A percentile compares a stretch with the other conserved stretches of the same genome.
Conservation (phyloP, 768 basidiomycete genomes). For the Lactarius deliciosus region DNA sequence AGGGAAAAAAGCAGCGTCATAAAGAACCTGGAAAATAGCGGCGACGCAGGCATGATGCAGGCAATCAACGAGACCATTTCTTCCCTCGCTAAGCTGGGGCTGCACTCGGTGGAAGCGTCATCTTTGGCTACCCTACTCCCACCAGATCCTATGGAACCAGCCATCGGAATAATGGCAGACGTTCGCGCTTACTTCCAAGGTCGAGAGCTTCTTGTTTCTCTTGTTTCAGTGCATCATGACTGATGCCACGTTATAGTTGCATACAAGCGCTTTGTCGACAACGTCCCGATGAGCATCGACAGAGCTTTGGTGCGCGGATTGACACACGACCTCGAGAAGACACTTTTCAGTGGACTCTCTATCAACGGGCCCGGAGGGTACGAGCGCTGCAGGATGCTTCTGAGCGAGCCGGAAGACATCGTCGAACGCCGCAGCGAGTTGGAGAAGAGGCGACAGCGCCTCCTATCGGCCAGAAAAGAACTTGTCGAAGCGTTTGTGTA, state of each 20-base stretch:
- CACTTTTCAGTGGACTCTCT: constrained; percentile 46
- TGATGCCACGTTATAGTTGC: constrained; percentile 41
- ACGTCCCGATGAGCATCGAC: constrained; percentile 56
- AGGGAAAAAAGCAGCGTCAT: constrained; percentile 10
- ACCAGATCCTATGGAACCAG: constrained; percentile 52
- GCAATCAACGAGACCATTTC: constrained; percentile 35
- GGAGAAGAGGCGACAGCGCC: constrained; percentile 48
- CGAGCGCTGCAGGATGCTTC: constrained; percentile 46
- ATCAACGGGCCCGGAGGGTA: constrained; percentile 47
- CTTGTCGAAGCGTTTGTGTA: constrained; percentile 31
- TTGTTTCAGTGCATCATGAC: neutral
- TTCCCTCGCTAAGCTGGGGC: constrained; percentile 42
- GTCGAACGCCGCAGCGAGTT: constrained; percentile 47
- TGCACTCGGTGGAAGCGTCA: constrained; percentile 38
- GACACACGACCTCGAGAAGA: constrained; percentile 40
- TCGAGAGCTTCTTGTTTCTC: constrained; percentile 32
- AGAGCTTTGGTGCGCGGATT: constrained; percentile 53
- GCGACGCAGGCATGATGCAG: neutral
- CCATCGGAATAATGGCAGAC: constrained; percentile 65
- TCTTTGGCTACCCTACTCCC: constrained; percentile 52
- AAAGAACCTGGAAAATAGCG: neutral
- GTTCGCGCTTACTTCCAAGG: constrained; percentile 77
- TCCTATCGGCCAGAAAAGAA: constrained; percentile 46
- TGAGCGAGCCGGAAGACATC: constrained; percentile 50
- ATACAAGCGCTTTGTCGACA: constrained; percentile 60